Percentiles rank a stretch among this genome's conserved stretches.
phyloP scores from a whole-genome alignment of 139 green algal genomes.

The Volvox africanus region DNA sequence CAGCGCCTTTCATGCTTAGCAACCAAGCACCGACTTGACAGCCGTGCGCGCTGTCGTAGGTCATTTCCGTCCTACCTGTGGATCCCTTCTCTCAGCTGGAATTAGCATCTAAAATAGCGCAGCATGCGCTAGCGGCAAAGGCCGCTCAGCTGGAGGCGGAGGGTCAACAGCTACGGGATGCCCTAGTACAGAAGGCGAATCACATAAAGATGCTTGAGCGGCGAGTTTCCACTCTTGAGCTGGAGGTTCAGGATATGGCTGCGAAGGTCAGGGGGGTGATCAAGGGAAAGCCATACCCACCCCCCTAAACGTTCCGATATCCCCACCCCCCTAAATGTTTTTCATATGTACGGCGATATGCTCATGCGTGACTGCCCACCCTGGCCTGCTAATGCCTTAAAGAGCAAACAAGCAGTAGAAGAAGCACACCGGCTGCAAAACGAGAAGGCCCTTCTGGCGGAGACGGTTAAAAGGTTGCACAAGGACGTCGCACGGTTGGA shows the following conservation, averaged over 20 bases:
- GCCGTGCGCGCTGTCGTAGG: slow-evolving; percentile 23
- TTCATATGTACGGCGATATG: too few species aligned
- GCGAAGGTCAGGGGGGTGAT: slow-evolving; percentile 52
- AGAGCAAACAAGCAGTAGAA: slow-evolving; percentile 66
- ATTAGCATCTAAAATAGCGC: slow-evolving; percentile 57
- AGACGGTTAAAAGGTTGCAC: slow-evolving; percentile 86
- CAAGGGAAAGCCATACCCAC: neutral
- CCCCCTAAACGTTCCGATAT: too few species aligned
- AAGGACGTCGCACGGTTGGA: slow-evolving; percentile 82
- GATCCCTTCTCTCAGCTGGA: slow-evolving; percentile 61
- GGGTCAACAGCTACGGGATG: slow-evolving; percentile 64
- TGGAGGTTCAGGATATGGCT: slow-evolving; percentile 64
- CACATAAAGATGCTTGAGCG: slow-evolving; percentile 66
- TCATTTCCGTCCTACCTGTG: slow-evolving; percentile 55
- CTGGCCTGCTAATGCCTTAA: neutral
- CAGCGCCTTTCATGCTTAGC: neutral
- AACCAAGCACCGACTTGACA: neutral
- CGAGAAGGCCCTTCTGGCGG: slow-evolving; percentile 81
- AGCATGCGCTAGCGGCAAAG: slow-evolving; percentile 58
- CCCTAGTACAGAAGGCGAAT: slow-evolving; percentile 57
- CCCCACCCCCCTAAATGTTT: too few species aligned
- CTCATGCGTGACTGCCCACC: too few species aligned
- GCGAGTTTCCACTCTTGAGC: slow-evolving; percentile 57
- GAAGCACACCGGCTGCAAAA: slow-evolving; percentile 70
- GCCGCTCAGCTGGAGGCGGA: slow-evolving; percentile 64